A percentile compares a stretch with the other conserved stretches of the same genome.
These are phyloP conservation scores for Austroboletus festivus DNA, from an alignment of 768 basidiomycete genomes.

Conservation along the genomic window DNA sequence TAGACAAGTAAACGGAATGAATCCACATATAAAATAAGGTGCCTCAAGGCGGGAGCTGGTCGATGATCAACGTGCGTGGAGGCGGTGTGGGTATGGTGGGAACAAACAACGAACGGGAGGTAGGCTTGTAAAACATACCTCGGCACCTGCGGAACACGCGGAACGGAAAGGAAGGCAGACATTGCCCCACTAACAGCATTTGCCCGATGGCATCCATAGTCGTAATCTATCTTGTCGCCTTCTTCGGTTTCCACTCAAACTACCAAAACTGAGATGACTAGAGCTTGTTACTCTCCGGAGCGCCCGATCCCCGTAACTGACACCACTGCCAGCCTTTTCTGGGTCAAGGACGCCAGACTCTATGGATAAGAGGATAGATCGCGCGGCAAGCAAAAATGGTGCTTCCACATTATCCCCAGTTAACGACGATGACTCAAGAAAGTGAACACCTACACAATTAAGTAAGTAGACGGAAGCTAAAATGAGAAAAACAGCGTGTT, in stretches of 20 bases:
- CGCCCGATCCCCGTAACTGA: constrained; percentile 94
- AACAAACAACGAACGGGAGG: background rate
- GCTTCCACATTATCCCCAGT: constrained; percentile 93
- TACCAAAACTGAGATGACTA: constrained; percentile 85
- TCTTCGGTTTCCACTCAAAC: constrained; percentile 65
- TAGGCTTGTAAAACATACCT: constrained; percentile 15
- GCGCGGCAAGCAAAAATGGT: constrained; percentile 84
- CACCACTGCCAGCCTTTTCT: constrained; percentile 91
- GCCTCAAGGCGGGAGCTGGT: constrained; percentile 6
- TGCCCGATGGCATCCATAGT: constrained; percentile 59
- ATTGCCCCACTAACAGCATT: constrained; percentile 54
- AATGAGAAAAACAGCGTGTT: constrained; percentile 15
- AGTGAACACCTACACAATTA: constrained; percentile 71
- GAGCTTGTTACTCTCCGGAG: constrained; percentile 87
- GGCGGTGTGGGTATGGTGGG: constrained; percentile 28
- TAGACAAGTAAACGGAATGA: constrained; percentile 19
- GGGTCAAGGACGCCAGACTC: constrained; percentile 91
- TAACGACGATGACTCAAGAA: constrained; percentile 89
- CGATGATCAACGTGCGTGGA: constrained; percentile 7
- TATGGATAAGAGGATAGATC: constrained; percentile 85
- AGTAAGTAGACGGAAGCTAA: constrained; percentile 4
- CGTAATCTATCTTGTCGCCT: constrained; percentile 57
- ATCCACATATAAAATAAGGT: constrained; percentile 12
- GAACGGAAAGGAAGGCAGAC: background rate
- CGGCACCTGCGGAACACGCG: background rate